Evolutionary conservation across 495 filamentous ascomycete species (phyloP), one percentile per base, ranked within the genome.

Genomic region (Poronia punctata): DNA sequence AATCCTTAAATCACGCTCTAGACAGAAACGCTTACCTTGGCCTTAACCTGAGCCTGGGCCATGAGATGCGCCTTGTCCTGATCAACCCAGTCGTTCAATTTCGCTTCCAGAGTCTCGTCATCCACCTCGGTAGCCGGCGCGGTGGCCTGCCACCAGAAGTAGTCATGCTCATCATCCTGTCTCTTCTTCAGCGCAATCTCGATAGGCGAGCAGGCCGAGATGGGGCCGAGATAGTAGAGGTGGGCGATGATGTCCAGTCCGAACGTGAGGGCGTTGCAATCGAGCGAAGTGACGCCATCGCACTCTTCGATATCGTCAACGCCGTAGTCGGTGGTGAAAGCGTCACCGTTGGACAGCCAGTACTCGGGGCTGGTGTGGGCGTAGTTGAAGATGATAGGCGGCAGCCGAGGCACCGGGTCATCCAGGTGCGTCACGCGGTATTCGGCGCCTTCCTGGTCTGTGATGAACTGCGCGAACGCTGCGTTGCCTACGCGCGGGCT

Each of bases 301-400:
- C 70, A 73, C 2, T 60, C 53, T 23, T 50, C 35, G 23, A 71
- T 48, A 36, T 68, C 59, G 4, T 39, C 28, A 6, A 46, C 29
- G 6, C 40, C 29, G 45, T 62, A 64, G 6, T 21, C n/a, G 2
- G 33, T 40, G 1, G 52, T 57, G n/a, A 40, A 47, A 9, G 38
- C n/a, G 5, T 11, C 19, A 15, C 55, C 55, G 31, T 33, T 35
- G 4, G 51, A 40, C 7, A 71, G 45, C 70, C 70, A 88, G 59
- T 78, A 86, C 62, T 88, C 84, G 0, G 83, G 82, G 32, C 68
- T 75, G 5, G 74, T 65, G 50, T 88, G 83, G 25, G 61, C 59
- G 59, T 68, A 88, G 12, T 74, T 75, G 17, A 74, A 40, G 9
- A 59, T 5, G 18, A 65, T 46, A 2, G 79, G 79, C 1, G 84